Evolutionary conservation across 768 basidiomycete species (phyloP).

Genomic region (Pisolithus orientalis): DNA sequence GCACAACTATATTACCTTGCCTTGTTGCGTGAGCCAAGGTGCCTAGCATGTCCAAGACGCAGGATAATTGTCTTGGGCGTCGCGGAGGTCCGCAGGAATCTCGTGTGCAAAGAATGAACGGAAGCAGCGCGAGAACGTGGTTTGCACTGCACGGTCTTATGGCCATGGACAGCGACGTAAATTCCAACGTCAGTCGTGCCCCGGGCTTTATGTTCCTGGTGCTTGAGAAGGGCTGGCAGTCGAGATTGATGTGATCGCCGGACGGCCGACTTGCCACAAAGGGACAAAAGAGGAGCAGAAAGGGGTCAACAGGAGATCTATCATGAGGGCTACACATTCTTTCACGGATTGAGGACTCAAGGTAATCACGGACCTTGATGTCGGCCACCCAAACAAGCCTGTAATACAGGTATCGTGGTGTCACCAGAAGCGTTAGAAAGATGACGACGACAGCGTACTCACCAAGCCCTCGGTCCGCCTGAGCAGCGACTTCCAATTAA

Average conservation of each 20-base stretch:
- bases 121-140: constrained; percentile 38
- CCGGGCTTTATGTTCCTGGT: constrained; percentile 12
- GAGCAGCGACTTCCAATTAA: not conserved
- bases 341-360: not conserved
- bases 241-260: constrained; percentile 17
- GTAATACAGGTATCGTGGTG: not conserved
- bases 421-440: not conserved
- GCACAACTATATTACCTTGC: constrained; percentile 23
- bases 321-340: not conserved
- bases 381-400: not conserved
- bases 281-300: constrained; percentile 7
- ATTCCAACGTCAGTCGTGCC: constrained; percentile 23
- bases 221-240: constrained; percentile 7
- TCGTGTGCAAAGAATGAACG: constrained; percentile 29
- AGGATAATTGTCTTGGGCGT: constrained; percentile 31
- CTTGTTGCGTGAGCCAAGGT: constrained; percentile 2
- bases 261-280: constrained; percentile 3
- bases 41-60: constrained; percentile 31
- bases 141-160: constrained; percentile 29
- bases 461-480: constrained; percentile 14
- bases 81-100: constrained; percentile 24
- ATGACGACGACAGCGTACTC: constrained; percentile 6
- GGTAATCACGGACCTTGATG: not conserved
- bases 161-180: constrained; percentile 34
- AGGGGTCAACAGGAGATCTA: constrained; percentile 5